Percentiles rank a stretch among this genome's conserved stretches.
These are phyloP conservation scores for Sicyos baderoa DNA, from an alignment of 306 rosid genomes.

Conservation along the genomic window DNA sequence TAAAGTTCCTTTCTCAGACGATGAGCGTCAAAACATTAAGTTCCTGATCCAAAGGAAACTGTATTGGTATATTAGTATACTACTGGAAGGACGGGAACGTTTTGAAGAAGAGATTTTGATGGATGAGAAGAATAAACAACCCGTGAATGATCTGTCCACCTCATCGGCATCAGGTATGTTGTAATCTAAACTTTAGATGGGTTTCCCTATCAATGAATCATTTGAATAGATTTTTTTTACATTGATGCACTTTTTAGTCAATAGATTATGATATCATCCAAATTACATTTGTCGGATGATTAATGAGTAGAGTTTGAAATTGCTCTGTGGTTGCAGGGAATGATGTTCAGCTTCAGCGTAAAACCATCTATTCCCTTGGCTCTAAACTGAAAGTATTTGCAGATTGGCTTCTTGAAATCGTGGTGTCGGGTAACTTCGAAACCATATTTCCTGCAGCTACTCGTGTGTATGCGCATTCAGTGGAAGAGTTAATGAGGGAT, in stretches of 20 bases:
- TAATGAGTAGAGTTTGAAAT: slow-evolving; percentile 8
- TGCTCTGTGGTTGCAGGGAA: slow-evolving; percentile 29
- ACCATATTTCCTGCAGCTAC: slow-evolving; percentile 50
- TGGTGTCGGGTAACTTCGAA: slow-evolving; percentile 43
- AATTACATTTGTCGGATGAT: background rate
- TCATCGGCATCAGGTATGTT: slow-evolving; percentile 56
- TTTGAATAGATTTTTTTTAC: background rate
- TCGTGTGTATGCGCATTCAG: slow-evolving; percentile 40
- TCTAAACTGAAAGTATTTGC: slow-evolving; percentile 45
- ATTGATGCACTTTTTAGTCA: background rate
- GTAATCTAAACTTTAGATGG: slow-evolving; percentile 1
- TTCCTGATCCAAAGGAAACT: slow-evolving; percentile 50
- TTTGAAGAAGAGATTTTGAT: slow-evolving; percentile 56
- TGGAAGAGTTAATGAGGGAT: slow-evolving; percentile 66
- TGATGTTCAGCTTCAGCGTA: slow-evolving; percentile 24
- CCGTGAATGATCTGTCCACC: slow-evolving; percentile 29
- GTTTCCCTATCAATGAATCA: background rate
- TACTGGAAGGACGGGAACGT: slow-evolving; percentile 55
- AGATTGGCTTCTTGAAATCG: slow-evolving; percentile 53
- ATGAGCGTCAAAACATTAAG: slow-evolving; percentile 51
- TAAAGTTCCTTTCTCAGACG: slow-evolving; percentile 47
- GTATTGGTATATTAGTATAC: slow-evolving; percentile 41
- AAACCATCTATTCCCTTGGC: slow-evolving; percentile 41
- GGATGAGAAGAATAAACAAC: slow-evolving; percentile 24
- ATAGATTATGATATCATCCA: background rate